Evolutionary conservation across 2,329 filamentous ascomycete genomes (phyloP).

Genomic region (Thelonectria olida): DNA sequence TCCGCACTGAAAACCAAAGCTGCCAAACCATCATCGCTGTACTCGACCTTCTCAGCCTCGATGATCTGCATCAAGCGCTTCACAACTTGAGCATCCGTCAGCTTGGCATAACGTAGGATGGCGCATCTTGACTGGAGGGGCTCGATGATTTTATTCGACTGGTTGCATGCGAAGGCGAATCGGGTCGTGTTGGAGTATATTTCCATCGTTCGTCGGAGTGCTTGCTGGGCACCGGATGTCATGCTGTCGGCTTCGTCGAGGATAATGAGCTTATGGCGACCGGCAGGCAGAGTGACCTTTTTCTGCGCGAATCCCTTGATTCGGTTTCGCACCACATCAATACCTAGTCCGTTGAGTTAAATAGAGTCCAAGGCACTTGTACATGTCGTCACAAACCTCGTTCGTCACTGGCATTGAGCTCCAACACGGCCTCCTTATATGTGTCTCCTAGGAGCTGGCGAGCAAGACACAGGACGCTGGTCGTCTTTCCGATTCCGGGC

Average conservation of each 20-base stretch:
- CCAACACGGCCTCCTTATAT: conserved; percentile 97
- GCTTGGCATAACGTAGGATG: conserved; percentile 89
- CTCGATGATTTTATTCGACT: conserved; percentile 99
- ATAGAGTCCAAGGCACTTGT: background rate
- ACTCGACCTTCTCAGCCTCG: conserved; percentile 88
- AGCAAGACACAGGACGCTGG: conserved; percentile 91
- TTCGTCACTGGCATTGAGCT: conserved; percentile 96
- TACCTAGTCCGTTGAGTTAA: conserved; percentile 62
- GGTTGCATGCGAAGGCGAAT: conserved; percentile 98
- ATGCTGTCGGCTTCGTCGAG: conserved; percentile 98
- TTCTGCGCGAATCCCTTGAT: conserved; percentile 99
- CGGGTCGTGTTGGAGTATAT: conserved; percentile 97
- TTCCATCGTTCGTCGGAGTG: conserved; percentile 95
- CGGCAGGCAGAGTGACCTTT: conserved; percentile 92
- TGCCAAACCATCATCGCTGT: conserved; percentile 91
- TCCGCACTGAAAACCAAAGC: conserved; percentile 98
- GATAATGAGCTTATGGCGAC: conserved; percentile 95
- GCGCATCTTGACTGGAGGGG: conserved; percentile 97
- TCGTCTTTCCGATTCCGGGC: conserved; percentile 99
- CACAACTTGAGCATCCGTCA: conserved; percentile 93
- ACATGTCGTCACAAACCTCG: conserved; percentile 65
- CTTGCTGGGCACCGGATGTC: conserved; percentile 96
- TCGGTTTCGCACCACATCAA: conserved; percentile 95
- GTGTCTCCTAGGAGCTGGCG: conserved; percentile 89
- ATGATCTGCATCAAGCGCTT: conserved; percentile 92